Percentiles rank a stretch among this genome's conserved stretches.
Conservation (phyloP, 2,329 filamentous ascomycete genomes). For the Colletotrichum sp. region DNA sequence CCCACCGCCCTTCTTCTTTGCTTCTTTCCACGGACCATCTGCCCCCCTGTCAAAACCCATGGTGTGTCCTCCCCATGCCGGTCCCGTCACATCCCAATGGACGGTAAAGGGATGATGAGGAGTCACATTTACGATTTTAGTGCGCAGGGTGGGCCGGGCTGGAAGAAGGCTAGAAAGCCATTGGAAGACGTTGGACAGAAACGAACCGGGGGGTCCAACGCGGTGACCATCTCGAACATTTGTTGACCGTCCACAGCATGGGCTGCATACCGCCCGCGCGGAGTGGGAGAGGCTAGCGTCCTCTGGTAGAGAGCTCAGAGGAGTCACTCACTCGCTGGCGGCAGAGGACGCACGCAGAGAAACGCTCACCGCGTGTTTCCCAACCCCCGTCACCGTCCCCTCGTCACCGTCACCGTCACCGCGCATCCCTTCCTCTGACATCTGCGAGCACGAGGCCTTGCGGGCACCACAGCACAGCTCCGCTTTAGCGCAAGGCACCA, state of each 20-base stretch:
- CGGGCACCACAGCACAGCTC: neutral
- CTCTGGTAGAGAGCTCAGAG: neutral
- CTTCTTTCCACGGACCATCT: constrained; percentile 5
- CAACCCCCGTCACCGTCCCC: constrained; percentile 20
- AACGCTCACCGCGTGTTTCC: constrained; percentile 20
- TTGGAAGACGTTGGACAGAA: constrained; percentile 1
- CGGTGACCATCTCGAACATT: neutral
- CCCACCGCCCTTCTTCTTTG: constrained; percentile 20
- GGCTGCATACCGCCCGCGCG: neutral
- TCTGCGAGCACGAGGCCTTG: neutral
- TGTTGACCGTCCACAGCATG: neutral
- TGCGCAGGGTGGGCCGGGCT: neutral
- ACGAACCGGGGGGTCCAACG: neutral
- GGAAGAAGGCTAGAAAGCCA: neutral
- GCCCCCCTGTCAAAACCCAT: neutral
- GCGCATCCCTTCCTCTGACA: neutral
- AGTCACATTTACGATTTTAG: neutral
- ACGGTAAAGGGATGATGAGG: neutral
- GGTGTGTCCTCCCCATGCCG: neutral
- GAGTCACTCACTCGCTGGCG: neutral
- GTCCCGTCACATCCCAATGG: neutral
- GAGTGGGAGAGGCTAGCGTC: neutral
- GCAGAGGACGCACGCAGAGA: neutral
- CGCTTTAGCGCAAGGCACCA: constrained; percentile 13
- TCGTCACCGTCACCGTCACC: constrained; percentile 21